Percentiles rank a stretch among this genome's conserved stretches.
Evolutionary conservation across 371 early-diverging fungal species (phyloP).

Genomic region (Mortierella sp.): DNA sequence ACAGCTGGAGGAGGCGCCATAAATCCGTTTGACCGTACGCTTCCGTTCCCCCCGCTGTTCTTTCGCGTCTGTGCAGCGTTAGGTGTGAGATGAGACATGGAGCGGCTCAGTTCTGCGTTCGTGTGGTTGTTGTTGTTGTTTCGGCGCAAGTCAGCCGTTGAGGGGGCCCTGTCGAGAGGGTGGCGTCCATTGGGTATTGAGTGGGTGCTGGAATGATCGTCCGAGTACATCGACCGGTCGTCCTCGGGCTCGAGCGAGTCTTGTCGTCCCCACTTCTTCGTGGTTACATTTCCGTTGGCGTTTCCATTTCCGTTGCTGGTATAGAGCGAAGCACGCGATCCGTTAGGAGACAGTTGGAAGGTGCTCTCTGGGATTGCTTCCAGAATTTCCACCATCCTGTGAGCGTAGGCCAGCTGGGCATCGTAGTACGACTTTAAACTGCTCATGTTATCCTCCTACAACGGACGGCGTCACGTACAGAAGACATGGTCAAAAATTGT

Average conservation of each 20-base stretch:
- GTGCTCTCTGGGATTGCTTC: slow-evolving; percentile 54
- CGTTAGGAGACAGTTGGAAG: slow-evolving; percentile 30
- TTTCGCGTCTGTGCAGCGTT: slow-evolving; percentile 53
- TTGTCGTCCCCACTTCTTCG: slow-evolving; percentile 27
- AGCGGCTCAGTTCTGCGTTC: slow-evolving; percentile 51
- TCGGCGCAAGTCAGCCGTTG: slow-evolving; percentile 31
- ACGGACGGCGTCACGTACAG: too few relatives aligned
- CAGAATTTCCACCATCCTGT: slow-evolving; percentile 59
- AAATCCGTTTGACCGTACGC: slow-evolving; percentile 39
- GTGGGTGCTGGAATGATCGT: slow-evolving; percentile 36
- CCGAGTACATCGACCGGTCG: slow-evolving; percentile 41
- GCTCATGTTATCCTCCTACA: slow-evolving; percentile 57
- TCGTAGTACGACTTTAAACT: slow-evolving; percentile 63
- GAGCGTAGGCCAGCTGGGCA: slow-evolving; percentile 65
- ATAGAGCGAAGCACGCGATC: slow-evolving; percentile 30
- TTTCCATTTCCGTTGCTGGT: not conserved
- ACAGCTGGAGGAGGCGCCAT: slow-evolving; percentile 35
- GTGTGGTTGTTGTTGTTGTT: slow-evolving; percentile 16
- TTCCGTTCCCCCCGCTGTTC: slow-evolving; percentile 41
- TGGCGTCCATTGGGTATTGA: slow-evolving; percentile 40
- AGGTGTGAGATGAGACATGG: slow-evolving; percentile 56
- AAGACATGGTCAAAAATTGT: not conserved
- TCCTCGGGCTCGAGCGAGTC: slow-evolving; percentile 47
- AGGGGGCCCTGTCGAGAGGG: slow-evolving; percentile 46
- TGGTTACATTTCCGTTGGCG: slow-evolving; percentile 6